Base-by-base conservation (phyloP, 305 asterid species). In the Fraxinus angustifolia region DNA sequence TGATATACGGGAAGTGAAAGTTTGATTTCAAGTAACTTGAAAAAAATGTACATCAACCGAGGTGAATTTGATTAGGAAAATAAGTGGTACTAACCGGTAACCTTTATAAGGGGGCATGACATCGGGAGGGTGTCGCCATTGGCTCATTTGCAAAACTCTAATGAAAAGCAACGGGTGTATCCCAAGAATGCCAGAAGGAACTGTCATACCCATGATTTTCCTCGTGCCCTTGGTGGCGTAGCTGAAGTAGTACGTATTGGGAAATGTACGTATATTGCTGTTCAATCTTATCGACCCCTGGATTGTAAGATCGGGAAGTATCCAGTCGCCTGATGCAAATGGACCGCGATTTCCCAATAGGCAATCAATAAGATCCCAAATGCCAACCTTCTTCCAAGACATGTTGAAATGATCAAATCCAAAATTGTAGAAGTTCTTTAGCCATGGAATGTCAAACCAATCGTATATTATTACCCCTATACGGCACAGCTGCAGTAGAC, bases 371-470 rank as follows among this genome's bases (percentile, higher is more conserved):
- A 96, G 97, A 65, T 97, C 99, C 94, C 94, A 80, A 56, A 94
- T 67, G 30, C 97, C 97, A 7, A 88, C 86, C 68, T 87, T 91
- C 90, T 81, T 94, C 86, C 98, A 68, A 1, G 98, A 92, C 85
- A 96, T 84, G 91, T 94, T 87, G 91, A 87, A 96, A 85, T 96
- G 99, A 85, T 96, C 97, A 79, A 96, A 96, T 67, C 98, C 98
- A 23, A 96, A 94, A 77, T 94, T 94, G 87, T 96, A 96, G 73
- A 93, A 96, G 85, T 81, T 83, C 83, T 94, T 96, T 75, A 96
- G 88, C 92, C 92, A 92, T 10, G 90, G 88, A 60, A 96, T 84
- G 73, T 96, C 97, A 12, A 96, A 87, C 99, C 99, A 96, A 75
- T 96, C 97, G n/a, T 92, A 96, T 8, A 96, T 87, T 73, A 93